Base-by-base conservation (phyloP, 352 stramenopile genomes). In the Phytopythium litorale region DNA sequence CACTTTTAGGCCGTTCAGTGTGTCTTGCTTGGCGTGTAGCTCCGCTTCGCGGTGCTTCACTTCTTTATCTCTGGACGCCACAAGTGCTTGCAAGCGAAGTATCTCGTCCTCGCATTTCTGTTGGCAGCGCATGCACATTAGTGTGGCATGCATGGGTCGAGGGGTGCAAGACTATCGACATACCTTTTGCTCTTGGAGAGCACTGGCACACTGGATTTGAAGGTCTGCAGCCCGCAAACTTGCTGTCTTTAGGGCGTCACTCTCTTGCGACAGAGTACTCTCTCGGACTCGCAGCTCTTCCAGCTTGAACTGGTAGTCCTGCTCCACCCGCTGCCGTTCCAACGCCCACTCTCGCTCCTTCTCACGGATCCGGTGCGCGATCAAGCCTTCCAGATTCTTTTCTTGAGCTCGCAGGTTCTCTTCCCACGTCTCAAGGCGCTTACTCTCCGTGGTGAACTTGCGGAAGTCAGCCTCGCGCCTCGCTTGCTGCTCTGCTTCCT, bases 341-440 rank as follows among this genome's bases (percentile, higher is more conserved):
- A 87, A 58, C 25, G 81, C 59, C 64, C 72, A 81, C 23, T 58
- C 63, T 15, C 72, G 70, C 56, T 89, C 80, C 42, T 88, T 85
- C 46, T 85, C 78, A 1, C 65, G 51, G 23, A 84, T 67, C 4
- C 72, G 66, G 37, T 79, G 69, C 11, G 69, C 65, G 7, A 89
- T 66, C 0, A 77, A 58, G 12, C 66, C 53, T 37, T 87, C 68
- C 48, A 84, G 25, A 37, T 83, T 88, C 7, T 59, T 66, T 62
- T 89, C 78, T 49, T 83, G 76, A 4, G 66, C 62, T 0, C 67
- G 66, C 32, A 85, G 48, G 21, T 62, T 79, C 50, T 84, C 72
- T 53, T 84, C 78, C 65, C 78, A 74, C 1, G 79, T 30, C 42
- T 87, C 61, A 23, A 87, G 60, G 3, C 76, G 72, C 60, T 87